Evolutionary conservation across 2,329 filamentous ascomycete genomes (phyloP).

Genomic region (Exophiala mesophila): DNA sequence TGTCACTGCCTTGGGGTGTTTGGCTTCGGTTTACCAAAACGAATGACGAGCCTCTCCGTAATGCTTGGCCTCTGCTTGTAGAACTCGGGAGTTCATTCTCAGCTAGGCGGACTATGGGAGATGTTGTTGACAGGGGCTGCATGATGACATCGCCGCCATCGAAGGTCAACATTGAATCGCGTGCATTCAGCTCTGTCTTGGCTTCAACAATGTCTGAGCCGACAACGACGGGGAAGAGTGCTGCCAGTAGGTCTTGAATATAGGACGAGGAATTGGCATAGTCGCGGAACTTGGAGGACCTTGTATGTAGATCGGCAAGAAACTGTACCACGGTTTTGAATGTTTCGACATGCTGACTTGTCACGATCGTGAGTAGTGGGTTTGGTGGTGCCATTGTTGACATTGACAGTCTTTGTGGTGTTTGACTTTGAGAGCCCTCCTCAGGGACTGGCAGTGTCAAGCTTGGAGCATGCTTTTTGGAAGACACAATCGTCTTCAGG

Average conservation of each 20-base stretch:
- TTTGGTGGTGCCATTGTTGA: constrained; percentile 28
- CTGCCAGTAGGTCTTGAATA: constrained; percentile 69
- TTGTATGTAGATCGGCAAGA: constrained; percentile 69
- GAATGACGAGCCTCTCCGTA: constrained; percentile 83
- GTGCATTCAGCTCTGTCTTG: constrained; percentile 79
- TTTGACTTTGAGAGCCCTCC: constrained; percentile 43
- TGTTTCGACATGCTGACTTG: constrained; percentile 58
- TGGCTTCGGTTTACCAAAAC: constrained; percentile 64
- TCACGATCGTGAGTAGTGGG: constrained; percentile 22
- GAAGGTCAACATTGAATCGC: constrained; percentile 74
- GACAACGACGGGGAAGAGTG: constrained; percentile 82
- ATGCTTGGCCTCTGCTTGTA: constrained; percentile 28
- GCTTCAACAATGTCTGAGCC: constrained; percentile 78
- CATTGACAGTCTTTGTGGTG: constrained; percentile 24
- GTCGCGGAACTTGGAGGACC: constrained; percentile 72
- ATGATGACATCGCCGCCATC: constrained; percentile 82
- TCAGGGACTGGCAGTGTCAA: constrained; percentile 15
- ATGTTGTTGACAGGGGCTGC: constrained; percentile 62
- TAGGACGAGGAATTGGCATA: constrained; percentile 78
- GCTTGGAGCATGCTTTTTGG: constrained; percentile 42
- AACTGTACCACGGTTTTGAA: constrained; percentile 75
- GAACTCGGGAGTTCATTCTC: constrained; percentile 50
- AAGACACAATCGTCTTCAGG: constrained; percentile 62
- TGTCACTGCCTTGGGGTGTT: constrained; percentile 44
- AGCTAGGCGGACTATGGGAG: constrained; percentile 68